Percentiles rank a stretch among this genome's conserved stretches.
Conservation (phyloP, 768 basidiomycete genomes). For the Psilocybe sp. region DNA sequence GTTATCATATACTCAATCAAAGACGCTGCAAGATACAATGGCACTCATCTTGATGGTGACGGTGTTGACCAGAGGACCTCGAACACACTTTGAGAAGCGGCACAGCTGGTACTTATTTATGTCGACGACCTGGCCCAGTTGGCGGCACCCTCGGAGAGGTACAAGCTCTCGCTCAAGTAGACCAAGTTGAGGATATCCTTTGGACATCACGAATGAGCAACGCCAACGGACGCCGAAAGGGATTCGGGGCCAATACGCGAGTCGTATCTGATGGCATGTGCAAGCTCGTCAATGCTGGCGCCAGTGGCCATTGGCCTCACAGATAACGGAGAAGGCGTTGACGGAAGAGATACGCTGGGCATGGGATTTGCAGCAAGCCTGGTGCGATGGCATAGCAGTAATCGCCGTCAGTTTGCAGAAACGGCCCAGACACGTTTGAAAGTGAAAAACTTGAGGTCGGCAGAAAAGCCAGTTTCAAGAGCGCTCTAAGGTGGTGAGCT, state of each 20-base stretch:
- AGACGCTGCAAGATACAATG: not conserved
- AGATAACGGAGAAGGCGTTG: slow-evolving; percentile 97
- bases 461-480: slow-evolving; percentile 96
- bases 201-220: slow-evolving; percentile 99
- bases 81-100: slow-evolving; percentile 93
- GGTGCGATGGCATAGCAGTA: slow-evolving; percentile 9
- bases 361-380: slow-evolving; percentile 98
- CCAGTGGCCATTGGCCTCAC: slow-evolving; percentile 99
- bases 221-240: slow-evolving; percentile 92
- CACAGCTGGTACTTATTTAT: slow-evolving; percentile 99
- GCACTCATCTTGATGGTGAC: slow-evolving; percentile 85
- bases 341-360: slow-evolving; percentile 97
- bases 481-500: slow-evolving; percentile 99
- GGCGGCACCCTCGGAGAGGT: slow-evolving; percentile 93
- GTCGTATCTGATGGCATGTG: slow-evolving; percentile 91
- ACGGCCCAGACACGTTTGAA: slow-evolving; percentile 5
- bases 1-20: not conserved
- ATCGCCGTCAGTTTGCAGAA: slow-evolving; percentile 10
- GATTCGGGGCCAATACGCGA: slow-evolving; percentile 92
- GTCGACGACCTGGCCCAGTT: slow-evolving; percentile 97
- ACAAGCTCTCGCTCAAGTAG: slow-evolving; percentile 91
- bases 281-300: slow-evolving; percentile 97
- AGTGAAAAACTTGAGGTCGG: slow-evolving; percentile 87
- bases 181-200: slow-evolving; percentile 99
- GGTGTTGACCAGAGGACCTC: slow-evolving; percentile 97